Conservation (phyloP, 2,329 filamentous ascomycete species). For the Mycocentrospora acerina region DNA sequence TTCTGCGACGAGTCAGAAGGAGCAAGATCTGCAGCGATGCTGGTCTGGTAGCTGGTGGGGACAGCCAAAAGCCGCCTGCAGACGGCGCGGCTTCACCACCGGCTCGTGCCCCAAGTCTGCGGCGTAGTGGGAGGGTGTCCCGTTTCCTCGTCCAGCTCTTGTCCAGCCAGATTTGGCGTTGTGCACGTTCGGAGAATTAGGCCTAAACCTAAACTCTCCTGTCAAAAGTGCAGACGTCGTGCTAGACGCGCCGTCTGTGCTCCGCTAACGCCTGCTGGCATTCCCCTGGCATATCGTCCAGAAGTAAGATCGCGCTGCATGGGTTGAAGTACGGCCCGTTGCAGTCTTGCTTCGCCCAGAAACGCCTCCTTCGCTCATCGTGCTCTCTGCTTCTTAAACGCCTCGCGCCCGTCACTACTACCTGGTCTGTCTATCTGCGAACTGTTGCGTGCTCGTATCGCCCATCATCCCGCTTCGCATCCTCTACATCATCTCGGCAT, state of each 20-base stretch:
- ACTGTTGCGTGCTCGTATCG: conserved; percentile 37
- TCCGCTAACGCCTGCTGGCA: conserved; percentile 30
- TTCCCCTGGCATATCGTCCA: conserved; percentile 27
- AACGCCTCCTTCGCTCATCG: conserved; percentile 32
- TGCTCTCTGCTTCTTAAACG: conserved; percentile 30
- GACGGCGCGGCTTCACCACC: conserved; percentile 33
- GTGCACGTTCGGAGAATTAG: conserved; percentile 42
- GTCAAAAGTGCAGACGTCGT: conserved; percentile 37
- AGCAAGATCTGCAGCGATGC: conserved; percentile 32
- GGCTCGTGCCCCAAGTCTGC: conserved; percentile 40
- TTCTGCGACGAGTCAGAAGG: conserved; percentile 37
- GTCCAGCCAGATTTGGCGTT: conserved; percentile 27
- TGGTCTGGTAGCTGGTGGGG: conserved; percentile 26
- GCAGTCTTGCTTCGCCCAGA: conserved; percentile 39
- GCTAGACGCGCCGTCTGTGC: conserved; percentile 31
- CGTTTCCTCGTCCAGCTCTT: conserved; percentile 30
- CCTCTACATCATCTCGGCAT: conserved; percentile 9
- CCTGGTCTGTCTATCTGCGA: conserved; percentile 23
- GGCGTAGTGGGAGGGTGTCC: conserved; percentile 28
- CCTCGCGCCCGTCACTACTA: conserved; percentile 29
- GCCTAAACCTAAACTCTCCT: conserved; percentile 40
- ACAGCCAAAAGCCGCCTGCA: conserved; percentile 30
- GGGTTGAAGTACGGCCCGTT: conserved; percentile 43
- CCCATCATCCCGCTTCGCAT: conserved; percentile 9
- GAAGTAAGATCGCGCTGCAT: conserved; percentile 36